Evolutionary conservation across 129 eudicot species (phyloP).

Genomic region (Saposhnikovia divaricata): DNA sequence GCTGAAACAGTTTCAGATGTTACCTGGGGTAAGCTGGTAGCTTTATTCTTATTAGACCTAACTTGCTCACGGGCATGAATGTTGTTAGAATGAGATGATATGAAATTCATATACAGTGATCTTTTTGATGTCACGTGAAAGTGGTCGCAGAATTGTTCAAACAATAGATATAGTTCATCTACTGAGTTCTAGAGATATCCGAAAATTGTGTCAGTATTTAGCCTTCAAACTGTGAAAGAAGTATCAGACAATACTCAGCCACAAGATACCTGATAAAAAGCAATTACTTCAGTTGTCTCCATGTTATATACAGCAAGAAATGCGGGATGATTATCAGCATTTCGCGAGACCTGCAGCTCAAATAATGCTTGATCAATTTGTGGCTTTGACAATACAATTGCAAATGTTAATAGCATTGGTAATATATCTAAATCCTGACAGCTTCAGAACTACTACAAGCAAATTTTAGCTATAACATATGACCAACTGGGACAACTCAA

Average conservation of each 20-base stretch:
- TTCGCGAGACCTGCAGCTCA: constrained; percentile 67
- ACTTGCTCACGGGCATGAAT: constrained; percentile 89
- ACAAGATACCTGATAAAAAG: constrained; percentile 77
- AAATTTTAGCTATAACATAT: neutral
- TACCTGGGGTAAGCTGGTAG: constrained; percentile 79
- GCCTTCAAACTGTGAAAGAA: constrained; percentile 7
- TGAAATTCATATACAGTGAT: constrained; percentile 66
- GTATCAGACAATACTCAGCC: neutral
- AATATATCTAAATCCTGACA: neutral
- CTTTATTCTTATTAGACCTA: constrained; percentile 59
- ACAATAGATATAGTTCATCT: constrained; percentile 77
- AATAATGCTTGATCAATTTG: neutral
- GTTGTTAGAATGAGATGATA: constrained; percentile 90
- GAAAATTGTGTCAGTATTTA: constrained; percentile 7
- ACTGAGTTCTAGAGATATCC: constrained; percentile 58
- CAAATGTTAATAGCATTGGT: neutral
- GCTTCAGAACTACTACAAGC: neutral
- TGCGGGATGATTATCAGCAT: constrained; percentile 89
- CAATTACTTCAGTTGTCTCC: constrained; percentile 87
- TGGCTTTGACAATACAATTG: neutral
- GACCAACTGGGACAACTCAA: neutral
- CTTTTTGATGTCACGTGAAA: constrained; percentile 64
- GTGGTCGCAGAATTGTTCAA: constrained; percentile 87
- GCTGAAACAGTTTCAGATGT: constrained; percentile 12
- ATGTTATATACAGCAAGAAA: constrained; percentile 98